phyloP scores from a whole-genome alignment of 2,329 filamentous ascomycete genomes.

The Trichophyton simii region DNA sequence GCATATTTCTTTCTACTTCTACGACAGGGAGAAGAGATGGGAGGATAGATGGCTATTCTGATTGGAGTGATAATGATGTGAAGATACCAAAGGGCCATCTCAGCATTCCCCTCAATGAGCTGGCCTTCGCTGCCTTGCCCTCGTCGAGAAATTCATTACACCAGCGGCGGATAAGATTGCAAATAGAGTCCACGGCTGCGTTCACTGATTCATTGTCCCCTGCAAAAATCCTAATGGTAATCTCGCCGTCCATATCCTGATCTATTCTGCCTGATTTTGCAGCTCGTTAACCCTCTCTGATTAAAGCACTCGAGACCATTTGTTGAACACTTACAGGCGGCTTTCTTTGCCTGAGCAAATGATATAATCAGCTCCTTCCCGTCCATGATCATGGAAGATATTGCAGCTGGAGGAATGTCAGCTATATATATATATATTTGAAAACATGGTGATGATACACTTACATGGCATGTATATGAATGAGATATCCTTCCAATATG shows the following conservation, averaged over 20 bases:
- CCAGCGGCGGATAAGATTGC: slow-evolving; percentile 1
- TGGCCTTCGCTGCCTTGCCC: background rate
- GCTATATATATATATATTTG: background rate
- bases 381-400: slow-evolving; percentile 1
- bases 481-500: slow-evolving; percentile 12
- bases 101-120: background rate
- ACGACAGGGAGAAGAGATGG: too few relatives aligned
- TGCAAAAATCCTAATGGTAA: slow-evolving; percentile 6
- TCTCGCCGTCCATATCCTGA: background rate
- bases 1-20: too few relatives aligned
- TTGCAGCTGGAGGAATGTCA: background rate
- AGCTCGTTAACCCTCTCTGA: slow-evolving; percentile 1
- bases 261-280: slow-evolving; percentile 5
- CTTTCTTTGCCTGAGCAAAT: slow-evolving; percentile 1
- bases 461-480: slow-evolving; percentile 9
- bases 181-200: background rate
- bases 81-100: background rate
- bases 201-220: background rate
- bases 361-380: slow-evolving; percentile 2
- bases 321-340: background rate
- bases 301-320: too few relatives aligned
- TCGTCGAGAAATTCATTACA: slow-evolving; percentile 4
- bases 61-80: too few relatives aligned
- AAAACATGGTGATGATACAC: background rate
- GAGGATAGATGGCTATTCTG: too few relatives aligned